These are phyloP conservation scores for Chrysoporthe austroafricana DNA, from an alignment of 2,329 filamentous ascomycete genomes.

Conservation along the genomic window DNA sequence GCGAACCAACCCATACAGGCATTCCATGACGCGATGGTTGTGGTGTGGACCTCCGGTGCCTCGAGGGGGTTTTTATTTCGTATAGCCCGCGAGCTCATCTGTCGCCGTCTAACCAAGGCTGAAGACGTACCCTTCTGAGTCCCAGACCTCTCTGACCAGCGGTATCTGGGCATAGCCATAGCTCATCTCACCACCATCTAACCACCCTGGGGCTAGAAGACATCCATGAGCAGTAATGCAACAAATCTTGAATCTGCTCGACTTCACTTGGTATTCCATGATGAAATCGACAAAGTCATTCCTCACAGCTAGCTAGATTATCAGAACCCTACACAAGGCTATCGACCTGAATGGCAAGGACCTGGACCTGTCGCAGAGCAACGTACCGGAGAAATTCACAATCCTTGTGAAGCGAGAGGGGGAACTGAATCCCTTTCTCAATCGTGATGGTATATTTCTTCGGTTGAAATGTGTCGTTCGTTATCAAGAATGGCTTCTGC, in stretches of 20 bases:
- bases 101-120: too few species aligned
- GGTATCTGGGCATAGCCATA: too few species aligned
- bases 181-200: too few species aligned
- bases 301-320: slow-evolving; percentile 1
- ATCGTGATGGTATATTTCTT: slow-evolving; percentile 33
- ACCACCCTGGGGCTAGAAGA: too few species aligned
- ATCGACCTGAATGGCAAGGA: background rate
- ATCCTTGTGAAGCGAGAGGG: slow-evolving; percentile 37
- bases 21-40: too few species aligned
- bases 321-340: slow-evolving; percentile 16
- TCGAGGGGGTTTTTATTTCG: too few species aligned
- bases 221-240: background rate
- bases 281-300: background rate
- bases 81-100: too few species aligned
- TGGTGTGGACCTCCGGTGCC: too few species aligned
- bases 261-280: background rate
- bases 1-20: too few species aligned
- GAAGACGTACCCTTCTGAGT: too few species aligned
- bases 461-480: slow-evolving; percentile 30
- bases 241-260: background rate
- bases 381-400: slow-evolving; percentile 26
- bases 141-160: too few species aligned
- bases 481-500: slow-evolving; percentile 12
- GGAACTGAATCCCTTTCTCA: slow-evolving; percentile 33
- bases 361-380: background rate